Percentiles rank a stretch among this genome's conserved stretches.
Conservation (phyloP, 2,329 filamentous ascomycete species). For the Boeremia exigua region DNA sequence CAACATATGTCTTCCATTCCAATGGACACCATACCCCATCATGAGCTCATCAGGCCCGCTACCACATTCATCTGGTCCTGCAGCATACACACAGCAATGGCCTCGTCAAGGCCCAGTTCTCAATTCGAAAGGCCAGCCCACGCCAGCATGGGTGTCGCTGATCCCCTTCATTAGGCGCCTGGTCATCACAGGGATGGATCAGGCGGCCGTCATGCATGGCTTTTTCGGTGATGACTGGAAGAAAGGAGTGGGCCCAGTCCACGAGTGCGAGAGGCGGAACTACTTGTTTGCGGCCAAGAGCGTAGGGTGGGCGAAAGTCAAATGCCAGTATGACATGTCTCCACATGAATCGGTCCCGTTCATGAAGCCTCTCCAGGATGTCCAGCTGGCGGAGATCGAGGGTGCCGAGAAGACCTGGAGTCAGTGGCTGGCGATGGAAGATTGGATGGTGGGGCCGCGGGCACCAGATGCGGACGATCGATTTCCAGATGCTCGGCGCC, state of each 20-base stretch:
- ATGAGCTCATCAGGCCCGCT: slow-evolving; percentile 43
- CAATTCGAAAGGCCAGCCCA: slow-evolving; percentile 44
- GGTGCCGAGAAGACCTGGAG: slow-evolving; percentile 87
- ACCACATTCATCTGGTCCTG: slow-evolving; percentile 40
- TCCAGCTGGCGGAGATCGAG: slow-evolving; percentile 79
- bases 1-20: slow-evolving; percentile 90
- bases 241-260: slow-evolving; percentile 77
- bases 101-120: slow-evolving; percentile 50
- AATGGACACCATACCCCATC: slow-evolving; percentile 65
- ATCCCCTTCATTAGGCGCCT: slow-evolving; percentile 90
- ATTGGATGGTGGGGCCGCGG: slow-evolving; percentile 94
- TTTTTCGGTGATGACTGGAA: slow-evolving; percentile 97
- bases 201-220: slow-evolving; percentile 82
- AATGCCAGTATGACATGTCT: slow-evolving; percentile 86
- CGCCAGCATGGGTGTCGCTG: slow-evolving; percentile 66
- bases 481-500: slow-evolving; percentile 28
- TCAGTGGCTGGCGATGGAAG: slow-evolving; percentile 94
- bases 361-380: slow-evolving; percentile 78
- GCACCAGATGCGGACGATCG: slow-evolving; percentile 60
- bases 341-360: slow-evolving; percentile 87
- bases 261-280: slow-evolving; percentile 89
- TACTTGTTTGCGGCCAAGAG: slow-evolving; percentile 96
- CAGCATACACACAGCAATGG: slow-evolving; percentile 49
- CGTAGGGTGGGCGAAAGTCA: slow-evolving; percentile 86
- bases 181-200: slow-evolving; percentile 90